These are phyloP conservation scores for Paragyromitra xinjiangensis DNA, from an alignment of 495 filamentous ascomycete species.

Conservation along the genomic window DNA sequence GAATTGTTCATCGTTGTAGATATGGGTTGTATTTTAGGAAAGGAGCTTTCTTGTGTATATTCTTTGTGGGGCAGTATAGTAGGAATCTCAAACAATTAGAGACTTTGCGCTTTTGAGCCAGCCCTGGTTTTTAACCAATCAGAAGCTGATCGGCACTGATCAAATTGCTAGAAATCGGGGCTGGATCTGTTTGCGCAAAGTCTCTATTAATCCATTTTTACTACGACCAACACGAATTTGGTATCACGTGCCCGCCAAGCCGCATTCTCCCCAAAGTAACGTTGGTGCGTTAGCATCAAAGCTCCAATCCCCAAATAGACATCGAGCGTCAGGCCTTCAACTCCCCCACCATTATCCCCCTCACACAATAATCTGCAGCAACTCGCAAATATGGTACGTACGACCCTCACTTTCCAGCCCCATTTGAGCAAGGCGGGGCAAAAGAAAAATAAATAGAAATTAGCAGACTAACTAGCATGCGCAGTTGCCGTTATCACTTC, in stretches of 20 bases:
- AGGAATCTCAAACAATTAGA: background rate
- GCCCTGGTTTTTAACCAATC: too few relatives aligned
- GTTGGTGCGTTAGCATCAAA: background rate
- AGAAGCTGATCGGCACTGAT: too few relatives aligned
- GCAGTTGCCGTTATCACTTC: constrained; percentile 88
- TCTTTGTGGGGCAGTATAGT: background rate
- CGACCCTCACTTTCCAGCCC: background rate
- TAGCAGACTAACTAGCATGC: constrained; percentile 10
- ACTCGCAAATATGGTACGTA: constrained; percentile 35
- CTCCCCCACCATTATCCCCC: constrained; percentile 23
- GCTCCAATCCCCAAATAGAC: background rate
- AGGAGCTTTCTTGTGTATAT: background rate
- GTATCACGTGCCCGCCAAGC: constrained; percentile 28
- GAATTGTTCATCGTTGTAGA: constrained; percentile 1
- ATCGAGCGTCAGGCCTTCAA: constrained; percentile 18
- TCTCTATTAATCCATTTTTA: background rate
- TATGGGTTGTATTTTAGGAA: background rate
- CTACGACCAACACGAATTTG: background rate
- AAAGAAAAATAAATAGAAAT: background rate
- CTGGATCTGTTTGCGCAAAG: too few relatives aligned
- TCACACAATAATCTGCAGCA: constrained; percentile 19
- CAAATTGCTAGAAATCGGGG: too few relatives aligned
- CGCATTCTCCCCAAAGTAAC: constrained; percentile 10
- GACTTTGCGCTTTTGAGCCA: too few relatives aligned
- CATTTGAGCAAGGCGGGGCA: background rate